A percentile compares a stretch with the other conserved stretches of the same genome.
Conservation (phyloP, 2,329 filamentous ascomycete species). For the Trichophyton verrucosum region DNA sequence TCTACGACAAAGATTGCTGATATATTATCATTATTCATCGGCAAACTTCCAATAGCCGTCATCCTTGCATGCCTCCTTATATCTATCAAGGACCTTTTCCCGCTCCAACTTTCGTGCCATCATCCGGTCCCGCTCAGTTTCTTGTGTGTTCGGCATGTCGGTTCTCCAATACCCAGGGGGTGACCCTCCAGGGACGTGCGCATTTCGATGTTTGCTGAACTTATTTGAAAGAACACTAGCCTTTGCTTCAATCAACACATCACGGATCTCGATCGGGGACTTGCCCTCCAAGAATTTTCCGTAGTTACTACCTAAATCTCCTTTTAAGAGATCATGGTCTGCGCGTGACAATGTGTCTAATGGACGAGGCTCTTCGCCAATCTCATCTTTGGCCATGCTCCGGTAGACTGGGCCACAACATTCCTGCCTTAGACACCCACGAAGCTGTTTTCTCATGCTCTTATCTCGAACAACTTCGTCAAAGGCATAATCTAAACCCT, state of each 20-base stretch:
- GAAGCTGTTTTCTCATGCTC: conserved; percentile 55
- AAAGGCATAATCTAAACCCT: conserved; percentile 60
- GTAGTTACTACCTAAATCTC: conserved; percentile 37
- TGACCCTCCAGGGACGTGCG: conserved; percentile 56
- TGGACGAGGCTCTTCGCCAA: conserved; percentile 18
- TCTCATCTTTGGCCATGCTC: conserved; percentile 43
- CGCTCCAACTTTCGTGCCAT: conserved; percentile 53
- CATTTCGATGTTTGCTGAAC: conserved; percentile 64
- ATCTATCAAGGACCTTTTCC: conserved; percentile 56
- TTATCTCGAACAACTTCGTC: conserved; percentile 60
- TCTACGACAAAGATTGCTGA: too few relatives aligned
- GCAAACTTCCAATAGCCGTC: conserved; percentile 68
- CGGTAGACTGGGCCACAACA: conserved; percentile 67
- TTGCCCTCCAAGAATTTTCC: conserved; percentile 14
- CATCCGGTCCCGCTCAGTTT: conserved; percentile 52
- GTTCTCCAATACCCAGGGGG: conserved; percentile 85
- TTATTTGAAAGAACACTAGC: conserved; percentile 60
- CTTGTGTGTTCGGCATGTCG: conserved; percentile 82
- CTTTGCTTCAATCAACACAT: conserved; percentile 63
- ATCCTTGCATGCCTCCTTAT: conserved; percentile 66
- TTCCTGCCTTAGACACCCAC: conserved; percentile 59
- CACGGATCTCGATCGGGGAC: conserved; percentile 24
- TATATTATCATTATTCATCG: conserved; percentile 48
- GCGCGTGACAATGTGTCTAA: conserved; percentile 20
- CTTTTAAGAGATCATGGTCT: conserved; percentile 33